phyloP scores from a whole-genome alignment of 2,329 filamentous ascomycete genomes.

The Monilinia vaccinii-corymbosi region DNA sequence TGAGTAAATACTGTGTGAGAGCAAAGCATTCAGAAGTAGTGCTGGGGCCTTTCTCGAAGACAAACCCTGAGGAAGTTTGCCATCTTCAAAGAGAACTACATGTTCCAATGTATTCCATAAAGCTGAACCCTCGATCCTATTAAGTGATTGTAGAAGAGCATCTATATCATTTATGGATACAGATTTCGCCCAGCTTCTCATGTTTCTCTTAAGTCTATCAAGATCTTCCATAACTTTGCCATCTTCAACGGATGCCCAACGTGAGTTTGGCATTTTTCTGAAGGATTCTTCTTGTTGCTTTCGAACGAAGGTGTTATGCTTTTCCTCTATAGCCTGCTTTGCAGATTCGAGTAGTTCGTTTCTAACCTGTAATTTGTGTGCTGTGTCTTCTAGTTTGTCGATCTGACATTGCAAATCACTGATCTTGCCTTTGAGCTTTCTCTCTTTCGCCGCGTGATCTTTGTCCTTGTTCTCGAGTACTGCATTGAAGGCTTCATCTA shows the following conservation, averaged over 20 bases:
- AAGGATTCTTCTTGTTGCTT: slow-evolving; percentile 14
- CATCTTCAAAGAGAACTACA: slow-evolving; percentile 4
- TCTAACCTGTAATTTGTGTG: background rate
- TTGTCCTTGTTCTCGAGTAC: background rate
- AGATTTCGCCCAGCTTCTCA: slow-evolving; percentile 8
- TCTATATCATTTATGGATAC: background rate
- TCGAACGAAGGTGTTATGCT: slow-evolving; percentile 2
- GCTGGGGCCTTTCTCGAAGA: slow-evolving; percentile 5
- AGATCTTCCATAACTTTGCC: slow-evolving; percentile 6
- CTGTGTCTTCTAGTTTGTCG: background rate
- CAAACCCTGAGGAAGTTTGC: slow-evolving; percentile 3
- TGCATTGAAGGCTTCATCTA: background rate
- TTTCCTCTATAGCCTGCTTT: background rate
- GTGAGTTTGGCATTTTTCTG: slow-evolving; percentile 2
- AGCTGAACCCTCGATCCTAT: background rate
- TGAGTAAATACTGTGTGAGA: slow-evolving; percentile 12
- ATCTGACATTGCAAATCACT: background rate
- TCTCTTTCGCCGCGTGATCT: background rate
- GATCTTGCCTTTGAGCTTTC: background rate
- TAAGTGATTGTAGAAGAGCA: background rate
- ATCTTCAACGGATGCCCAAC: slow-evolving; percentile 7
- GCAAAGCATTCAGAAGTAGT: slow-evolving; percentile 16
- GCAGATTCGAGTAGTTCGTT: background rate
- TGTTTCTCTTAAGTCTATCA: slow-evolving; percentile 9
- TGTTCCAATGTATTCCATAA: background rate